Conservation (phyloP, 768 basidiomycete species). For the Megacollybia marginata region DNA sequence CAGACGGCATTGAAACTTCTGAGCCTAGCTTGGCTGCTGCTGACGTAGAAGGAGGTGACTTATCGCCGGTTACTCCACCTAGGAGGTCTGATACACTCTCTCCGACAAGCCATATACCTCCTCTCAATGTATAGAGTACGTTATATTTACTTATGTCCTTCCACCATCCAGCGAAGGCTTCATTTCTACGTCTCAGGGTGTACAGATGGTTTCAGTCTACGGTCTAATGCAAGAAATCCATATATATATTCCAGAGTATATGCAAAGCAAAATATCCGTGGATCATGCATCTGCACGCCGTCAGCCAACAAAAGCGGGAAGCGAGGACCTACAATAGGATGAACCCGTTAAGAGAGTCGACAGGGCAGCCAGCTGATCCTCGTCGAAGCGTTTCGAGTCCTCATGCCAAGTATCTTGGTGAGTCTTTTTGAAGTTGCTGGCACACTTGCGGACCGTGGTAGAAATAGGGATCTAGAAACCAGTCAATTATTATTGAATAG, state of each 20-base stretch:
- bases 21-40: constrained; percentile 37
- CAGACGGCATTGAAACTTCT: constrained; percentile 60
- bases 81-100: constrained; percentile 21
- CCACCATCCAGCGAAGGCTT: too few relatives aligned
- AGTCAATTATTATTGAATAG: neutral
- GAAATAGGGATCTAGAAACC: constrained; percentile 65
- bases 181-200: too few relatives aligned
- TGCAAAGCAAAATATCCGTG: too few relatives aligned
- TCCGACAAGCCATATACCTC: constrained; percentile 33
- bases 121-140: constrained; percentile 26
- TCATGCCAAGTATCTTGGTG: constrained; percentile 89
- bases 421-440: constrained; percentile 73
- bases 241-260: too few relatives aligned
- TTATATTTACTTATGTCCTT: too few relatives aligned
- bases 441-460: constrained; percentile 75
- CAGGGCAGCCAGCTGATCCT: constrained; percentile 76
- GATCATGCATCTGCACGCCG: too few relatives aligned
- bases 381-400: constrained; percentile 78
- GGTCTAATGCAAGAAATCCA: too few relatives aligned
- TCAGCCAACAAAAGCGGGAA: neutral
- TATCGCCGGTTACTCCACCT: constrained; percentile 19
- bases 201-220: too few relatives aligned
- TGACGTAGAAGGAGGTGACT: constrained; percentile 36
- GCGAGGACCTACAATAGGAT: constrained; percentile 57
- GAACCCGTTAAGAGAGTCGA: constrained; percentile 83